A percentile compares a stretch with the other conserved stretches of the same genome.
phyloP scores from a whole-genome alignment of 75 land plant genomes.

The Pinus tabuliformis region DNA sequence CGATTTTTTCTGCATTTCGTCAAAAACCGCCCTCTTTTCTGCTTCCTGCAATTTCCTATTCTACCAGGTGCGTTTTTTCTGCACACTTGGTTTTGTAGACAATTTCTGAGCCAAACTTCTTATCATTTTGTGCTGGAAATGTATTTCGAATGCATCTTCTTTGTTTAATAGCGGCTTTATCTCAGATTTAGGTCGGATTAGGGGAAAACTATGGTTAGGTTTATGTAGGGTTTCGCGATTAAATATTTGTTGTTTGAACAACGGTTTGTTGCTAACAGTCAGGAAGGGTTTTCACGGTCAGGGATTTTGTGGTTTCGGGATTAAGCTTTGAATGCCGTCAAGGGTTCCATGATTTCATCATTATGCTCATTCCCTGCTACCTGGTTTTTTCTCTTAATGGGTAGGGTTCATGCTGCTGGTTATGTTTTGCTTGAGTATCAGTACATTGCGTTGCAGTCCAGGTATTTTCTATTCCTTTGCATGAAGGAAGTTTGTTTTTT shows the following conservation, averaged over 20 bases:
- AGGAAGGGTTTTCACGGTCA: background rate
- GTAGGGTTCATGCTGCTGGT: background rate
- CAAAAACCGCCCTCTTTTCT: background rate
- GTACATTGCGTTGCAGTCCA: background rate
- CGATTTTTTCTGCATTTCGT: background rate
- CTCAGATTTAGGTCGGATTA: background rate
- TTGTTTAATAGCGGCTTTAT: background rate
- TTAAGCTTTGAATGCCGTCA: too few species aligned
- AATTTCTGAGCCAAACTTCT: background rate
- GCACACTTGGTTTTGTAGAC: background rate
- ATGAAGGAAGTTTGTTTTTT: background rate
- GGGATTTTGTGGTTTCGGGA: background rate
- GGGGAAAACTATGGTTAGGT: background rate
- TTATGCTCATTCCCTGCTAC: too few species aligned
- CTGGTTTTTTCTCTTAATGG: background rate
- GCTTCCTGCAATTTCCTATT: background rate
- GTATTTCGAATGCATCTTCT: background rate
- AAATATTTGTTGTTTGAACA: background rate
- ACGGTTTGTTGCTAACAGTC: background rate
- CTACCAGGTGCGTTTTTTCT: background rate
- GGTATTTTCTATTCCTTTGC: background rate
- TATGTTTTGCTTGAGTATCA: background rate
- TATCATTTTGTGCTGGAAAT: background rate
- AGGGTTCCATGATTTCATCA: background rate
- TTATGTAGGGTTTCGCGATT: background rate